Conservation (phyloP, 1,284 basidiomycete genomes). For the Pseudozyma sp. region DNA sequence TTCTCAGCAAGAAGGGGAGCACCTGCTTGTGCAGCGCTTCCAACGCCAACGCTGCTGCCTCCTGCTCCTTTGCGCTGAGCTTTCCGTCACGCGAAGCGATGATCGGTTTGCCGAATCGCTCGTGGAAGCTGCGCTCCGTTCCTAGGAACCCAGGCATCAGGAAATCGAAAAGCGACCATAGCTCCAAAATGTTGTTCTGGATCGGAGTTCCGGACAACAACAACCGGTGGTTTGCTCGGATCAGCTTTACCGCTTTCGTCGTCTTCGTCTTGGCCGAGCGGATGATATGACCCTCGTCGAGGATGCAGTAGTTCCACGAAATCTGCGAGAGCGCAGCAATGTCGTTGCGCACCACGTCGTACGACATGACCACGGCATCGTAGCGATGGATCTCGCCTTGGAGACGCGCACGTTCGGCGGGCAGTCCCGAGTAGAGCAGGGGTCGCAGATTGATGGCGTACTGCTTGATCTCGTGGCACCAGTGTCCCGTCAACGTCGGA, state of each 20-base stretch:
- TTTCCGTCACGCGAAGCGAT: conserved; percentile 95
- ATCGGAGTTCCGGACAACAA: conserved; percentile 97
- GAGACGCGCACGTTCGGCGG: conserved; percentile 80
- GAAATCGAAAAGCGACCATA: conserved; percentile 99
- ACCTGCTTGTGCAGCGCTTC: conserved; percentile 99
- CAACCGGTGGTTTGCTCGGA: conserved; percentile 89
- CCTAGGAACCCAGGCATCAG: conserved; percentile 99
- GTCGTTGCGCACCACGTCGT: conserved; percentile 97
- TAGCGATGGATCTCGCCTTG: conserved; percentile 50
- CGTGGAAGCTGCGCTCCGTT: conserved; percentile 92
- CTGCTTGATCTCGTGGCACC: conserved; percentile 97
- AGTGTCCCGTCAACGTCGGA: conserved; percentile 94
- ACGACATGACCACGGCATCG: conserved; percentile 95
- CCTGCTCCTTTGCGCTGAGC: conserved; percentile 83
- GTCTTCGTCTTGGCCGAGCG: conserved; percentile 99
- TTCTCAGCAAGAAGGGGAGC: conserved; percentile 94
- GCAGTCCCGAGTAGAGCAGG: conserved; percentile 88
- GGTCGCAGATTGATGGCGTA: conserved; percentile 88
- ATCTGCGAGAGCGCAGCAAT: conserved; percentile 80
- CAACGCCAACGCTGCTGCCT: conserved; percentile 83
- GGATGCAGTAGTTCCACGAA: conserved; percentile 94
- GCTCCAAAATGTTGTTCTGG: conserved; percentile 97
- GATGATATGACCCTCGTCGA: conserved; percentile 99
- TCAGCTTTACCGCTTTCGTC: conserved; percentile 92
- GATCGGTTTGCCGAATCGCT: conserved; percentile 95